These are phyloP conservation scores for Neofusicoccum umdonicola DNA, from an alignment of 2,329 filamentous ascomycete genomes.

Conservation along the genomic window DNA sequence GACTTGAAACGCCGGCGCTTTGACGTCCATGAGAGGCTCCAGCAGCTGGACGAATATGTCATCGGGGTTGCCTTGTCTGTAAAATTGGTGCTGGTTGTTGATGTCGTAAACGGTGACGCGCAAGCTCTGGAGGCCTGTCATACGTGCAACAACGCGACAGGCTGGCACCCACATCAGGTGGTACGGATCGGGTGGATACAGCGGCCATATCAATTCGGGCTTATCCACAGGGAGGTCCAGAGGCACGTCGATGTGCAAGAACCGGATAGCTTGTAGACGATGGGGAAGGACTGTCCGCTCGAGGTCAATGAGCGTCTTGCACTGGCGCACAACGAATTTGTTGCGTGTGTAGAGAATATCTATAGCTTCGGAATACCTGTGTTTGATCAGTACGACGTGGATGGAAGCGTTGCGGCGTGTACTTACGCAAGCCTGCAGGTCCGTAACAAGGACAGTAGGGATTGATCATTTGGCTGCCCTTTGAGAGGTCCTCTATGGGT, in stretches of 20 bases:
- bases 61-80: neutral
- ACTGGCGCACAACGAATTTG: constrained; percentile 13
- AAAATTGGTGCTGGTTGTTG: neutral
- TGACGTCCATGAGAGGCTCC: neutral
- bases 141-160: neutral
- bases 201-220: neutral
- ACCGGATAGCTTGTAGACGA: neutral
- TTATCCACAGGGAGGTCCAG: neutral
- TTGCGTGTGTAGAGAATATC: constrained; percentile 15
- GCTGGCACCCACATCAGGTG: neutral
- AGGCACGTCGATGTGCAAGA: neutral
- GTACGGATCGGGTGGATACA: neutral
- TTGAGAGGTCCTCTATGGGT: neutral
- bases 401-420: neutral
- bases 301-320: constrained; percentile 5
- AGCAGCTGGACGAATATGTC: neutral
- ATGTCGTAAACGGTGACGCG: neutral
- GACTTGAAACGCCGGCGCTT: neutral
- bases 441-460: neutral
- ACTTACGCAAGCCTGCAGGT: neutral
- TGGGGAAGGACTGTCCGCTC: constrained; percentile 10
- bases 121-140: neutral
- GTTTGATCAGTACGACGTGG: neutral
- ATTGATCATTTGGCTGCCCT: neutral
- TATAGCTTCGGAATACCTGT: constrained; percentile 12